Base-by-base conservation (phyloP, 2,329 filamentous ascomycete genomes). In the Xylaria sp. region DNA sequence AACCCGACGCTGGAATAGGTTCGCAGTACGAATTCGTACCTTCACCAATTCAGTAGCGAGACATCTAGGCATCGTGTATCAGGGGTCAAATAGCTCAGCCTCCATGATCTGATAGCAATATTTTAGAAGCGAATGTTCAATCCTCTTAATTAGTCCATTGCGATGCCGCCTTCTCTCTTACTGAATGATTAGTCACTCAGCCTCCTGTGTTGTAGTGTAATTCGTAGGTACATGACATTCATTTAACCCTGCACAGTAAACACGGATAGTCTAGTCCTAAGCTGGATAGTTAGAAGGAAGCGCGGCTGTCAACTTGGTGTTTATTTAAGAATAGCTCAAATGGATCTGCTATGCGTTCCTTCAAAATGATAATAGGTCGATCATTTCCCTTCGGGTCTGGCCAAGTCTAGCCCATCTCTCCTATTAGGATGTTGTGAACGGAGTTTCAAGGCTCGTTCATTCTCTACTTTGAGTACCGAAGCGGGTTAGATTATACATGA, bases 71-170 rank as follows among this genome's bases (percentile, higher is more conserved):
- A 23, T 53, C 4, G 48, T 54, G 36, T 58, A 49, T 6, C 6
- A 38, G 26, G 51, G n/a, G 33, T 42, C 23, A 28, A 17, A 59
- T 20, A 15, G 13, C 49, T 23, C 1, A 66, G 49, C 20, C 26
- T 36, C 13, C 26, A 63, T 63, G 54, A 59, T 64, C 28, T 49
- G 59, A 56, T 59, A 59, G 6, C 28, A 44, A 63, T 9, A 10
- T 44, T 10, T 31, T 36, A 9, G 23, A 48, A 51, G 49, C 17
- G 26, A 36, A 26, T 26, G n/a, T 6, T 51, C n/a, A 10, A 36
- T 44, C 40, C 15, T 44, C 28, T 63, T 13, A 31, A 17, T 31
- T 42, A n/a, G n/a, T 23, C 28, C 13, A 7, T 53, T 49, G 31
- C 10, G 57, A 44, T 23, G 51, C 44, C 44, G 42, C 17, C 33